These are phyloP conservation scores for Pseudogymnoascus sp. DNA, from an alignment of 2,329 filamentous ascomycete species.

Conservation along the genomic window DNA sequence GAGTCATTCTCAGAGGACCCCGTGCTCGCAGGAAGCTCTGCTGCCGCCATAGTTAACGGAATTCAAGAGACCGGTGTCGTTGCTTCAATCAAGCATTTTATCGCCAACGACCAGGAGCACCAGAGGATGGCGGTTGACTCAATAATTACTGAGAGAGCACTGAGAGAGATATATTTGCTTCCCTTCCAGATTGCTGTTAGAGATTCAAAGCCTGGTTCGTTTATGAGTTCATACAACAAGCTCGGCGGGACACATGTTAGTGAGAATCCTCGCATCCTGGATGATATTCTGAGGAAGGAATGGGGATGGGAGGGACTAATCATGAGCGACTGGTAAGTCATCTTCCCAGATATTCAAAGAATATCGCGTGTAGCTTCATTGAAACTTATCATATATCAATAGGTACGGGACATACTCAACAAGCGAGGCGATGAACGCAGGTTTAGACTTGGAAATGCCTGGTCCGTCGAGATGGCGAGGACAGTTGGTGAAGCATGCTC, in stretches of 20 bases:
- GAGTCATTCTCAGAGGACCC: slow-evolving; percentile 44
- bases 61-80: slow-evolving; percentile 36
- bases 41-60: slow-evolving; percentile 36
- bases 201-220: slow-evolving; percentile 42
- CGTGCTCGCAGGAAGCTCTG: slow-evolving; percentile 37
- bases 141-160: slow-evolving; percentile 31
- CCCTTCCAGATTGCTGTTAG: slow-evolving; percentile 40
- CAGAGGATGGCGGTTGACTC: slow-evolving; percentile 30
- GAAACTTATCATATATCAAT: slow-evolving; percentile 1
- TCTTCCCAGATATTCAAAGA: not conserved
- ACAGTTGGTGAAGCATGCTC: slow-evolving; percentile 17
- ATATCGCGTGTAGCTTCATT: not conserved
- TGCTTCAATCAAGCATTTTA: slow-evolving; percentile 41
- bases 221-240: slow-evolving; percentile 57
- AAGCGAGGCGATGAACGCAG: slow-evolving; percentile 32
- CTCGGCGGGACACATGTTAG: slow-evolving; percentile 51
- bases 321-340: slow-evolving; percentile 51
- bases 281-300: slow-evolving; percentile 46
- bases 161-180: slow-evolving; percentile 37
- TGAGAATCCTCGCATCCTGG: slow-evolving; percentile 45
- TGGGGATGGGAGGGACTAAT: slow-evolving; percentile 53
- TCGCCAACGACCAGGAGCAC: slow-evolving; percentile 37
- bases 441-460: slow-evolving; percentile 42
- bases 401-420: slow-evolving; percentile 20
- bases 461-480: slow-evolving; percentile 37